Conservation (phyloP, 192 early-diverging fungal genomes). For the Linnemannia schmuckeri region DNA sequence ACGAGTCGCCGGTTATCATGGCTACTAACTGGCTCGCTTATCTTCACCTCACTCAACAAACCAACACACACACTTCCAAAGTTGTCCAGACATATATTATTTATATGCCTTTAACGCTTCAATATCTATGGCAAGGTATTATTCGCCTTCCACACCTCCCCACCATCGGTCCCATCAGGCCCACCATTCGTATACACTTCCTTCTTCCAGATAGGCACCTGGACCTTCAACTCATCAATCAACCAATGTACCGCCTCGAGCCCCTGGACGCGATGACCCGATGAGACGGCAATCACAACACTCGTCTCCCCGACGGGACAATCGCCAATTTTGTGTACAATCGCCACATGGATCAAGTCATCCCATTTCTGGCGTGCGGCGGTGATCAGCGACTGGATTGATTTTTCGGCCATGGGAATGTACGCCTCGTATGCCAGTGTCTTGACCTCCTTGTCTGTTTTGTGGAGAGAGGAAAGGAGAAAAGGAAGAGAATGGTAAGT, state of each 20-base stretch:
- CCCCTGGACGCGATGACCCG: constrained; percentile 83
- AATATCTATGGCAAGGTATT: constrained; percentile 37
- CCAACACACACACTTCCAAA: background rate
- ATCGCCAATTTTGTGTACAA: constrained; percentile 85
- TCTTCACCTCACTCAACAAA: background rate
- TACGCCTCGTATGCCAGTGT: constrained; percentile 90
- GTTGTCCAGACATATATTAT: background rate
- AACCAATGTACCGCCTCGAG: constrained; percentile 83
- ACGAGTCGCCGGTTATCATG: too few relatives aligned
- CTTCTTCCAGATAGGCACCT: constrained; percentile 95
- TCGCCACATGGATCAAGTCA: constrained; percentile 73
- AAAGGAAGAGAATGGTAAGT: background rate
- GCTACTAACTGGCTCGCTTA: too few relatives aligned
- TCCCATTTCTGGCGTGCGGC: constrained; percentile 75
- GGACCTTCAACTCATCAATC: constrained; percentile 90
- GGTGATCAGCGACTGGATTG: constrained; percentile 71
- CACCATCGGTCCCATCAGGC: constrained; percentile 38
- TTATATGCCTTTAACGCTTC: background rate
- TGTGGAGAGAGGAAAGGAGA: background rate
- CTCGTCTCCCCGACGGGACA: constrained; percentile 86
- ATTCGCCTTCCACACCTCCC: constrained; percentile 76
- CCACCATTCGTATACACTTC: constrained; percentile 89
- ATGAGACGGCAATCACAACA: constrained; percentile 85
- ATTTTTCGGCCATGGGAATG: constrained; percentile 86
- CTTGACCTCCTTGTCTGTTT: constrained; percentile 73